Conservation (phyloP, 169 alveolate genomes). For the Eimeria necatrix region DNA sequence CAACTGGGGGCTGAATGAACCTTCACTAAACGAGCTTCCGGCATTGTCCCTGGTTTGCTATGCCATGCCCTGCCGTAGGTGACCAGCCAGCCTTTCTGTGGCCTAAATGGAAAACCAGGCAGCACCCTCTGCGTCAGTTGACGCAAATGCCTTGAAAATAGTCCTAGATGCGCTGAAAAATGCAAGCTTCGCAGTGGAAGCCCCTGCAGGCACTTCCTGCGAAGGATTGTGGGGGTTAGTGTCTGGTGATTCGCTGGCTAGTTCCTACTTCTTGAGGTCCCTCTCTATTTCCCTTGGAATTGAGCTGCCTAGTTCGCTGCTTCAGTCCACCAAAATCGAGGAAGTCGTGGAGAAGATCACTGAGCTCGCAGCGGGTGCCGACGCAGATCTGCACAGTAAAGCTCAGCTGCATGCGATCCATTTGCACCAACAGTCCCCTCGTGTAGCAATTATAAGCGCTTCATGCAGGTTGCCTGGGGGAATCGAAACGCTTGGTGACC, state of each 20-base stretch:
- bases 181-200: conserved; percentile 62
- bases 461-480: conserved; percentile 86
- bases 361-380: conserved; percentile 6
- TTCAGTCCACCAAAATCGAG: conserved; percentile 17
- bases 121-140: not conserved
- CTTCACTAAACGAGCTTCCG: not conserved
- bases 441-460: conserved; percentile 80
- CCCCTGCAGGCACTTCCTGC: conserved; percentile 22
- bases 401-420: conserved; percentile 10
- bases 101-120: conserved; percentile 28
- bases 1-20: not conserved
- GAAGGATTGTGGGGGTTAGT: conserved; percentile 44
- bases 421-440: conserved; percentile 10
- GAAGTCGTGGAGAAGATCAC: conserved; percentile 37
- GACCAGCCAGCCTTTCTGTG: conserved; percentile 21
- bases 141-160: not conserved
- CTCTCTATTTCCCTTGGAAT: conserved; percentile 57
- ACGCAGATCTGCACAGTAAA: not conserved
- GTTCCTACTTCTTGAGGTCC: conserved; percentile 63
- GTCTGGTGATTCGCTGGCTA: conserved; percentile 46
- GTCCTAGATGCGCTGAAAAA: conserved; percentile 53
- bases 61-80: conserved; percentile 23
- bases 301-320: conserved; percentile 48
- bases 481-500: conserved; percentile 78
- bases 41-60: not conserved